phyloP scores from a whole-genome alignment of 805 yeast species.

The Candida endomychidarum region DNA sequence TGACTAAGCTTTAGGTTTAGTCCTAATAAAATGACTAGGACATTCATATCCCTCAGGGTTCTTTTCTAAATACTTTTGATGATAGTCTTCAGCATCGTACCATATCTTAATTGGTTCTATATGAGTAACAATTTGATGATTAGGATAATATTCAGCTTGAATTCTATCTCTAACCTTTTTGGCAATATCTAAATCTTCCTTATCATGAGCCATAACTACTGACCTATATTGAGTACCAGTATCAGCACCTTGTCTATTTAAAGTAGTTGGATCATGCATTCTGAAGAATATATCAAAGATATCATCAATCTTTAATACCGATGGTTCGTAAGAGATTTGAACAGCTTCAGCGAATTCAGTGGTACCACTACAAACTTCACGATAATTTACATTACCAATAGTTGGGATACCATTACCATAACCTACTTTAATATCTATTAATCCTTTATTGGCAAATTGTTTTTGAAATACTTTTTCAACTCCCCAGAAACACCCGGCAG shows the following conservation, averaged over 20 bases:
- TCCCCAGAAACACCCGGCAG: constrained; percentile 83
- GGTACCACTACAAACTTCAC: constrained; percentile 71
- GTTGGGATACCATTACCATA: constrained; percentile 83
- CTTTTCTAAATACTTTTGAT: constrained; percentile 74
- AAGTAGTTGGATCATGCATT: constrained; percentile 92
- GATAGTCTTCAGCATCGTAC: constrained; percentile 96
- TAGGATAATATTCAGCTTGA: constrained; percentile 77
- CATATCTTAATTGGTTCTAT: constrained; percentile 68
- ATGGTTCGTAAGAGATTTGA: constrained; percentile 81
- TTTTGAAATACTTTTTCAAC: constrained; percentile 81
- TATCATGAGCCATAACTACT: constrained; percentile 67
- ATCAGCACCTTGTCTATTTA: constrained; percentile 84
- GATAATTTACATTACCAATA: constrained; percentile 44
- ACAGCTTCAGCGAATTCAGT: constrained; percentile 80
- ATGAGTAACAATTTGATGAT: constrained; percentile 63
- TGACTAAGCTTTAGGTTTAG: constrained; percentile 46
- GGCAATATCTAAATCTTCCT: constrained; percentile 48
- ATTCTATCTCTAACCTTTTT: constrained; percentile 46
- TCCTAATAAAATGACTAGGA: constrained; percentile 82
- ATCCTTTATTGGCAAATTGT: constrained; percentile 60
- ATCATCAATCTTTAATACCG: constrained; percentile 54
- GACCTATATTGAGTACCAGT: constrained; percentile 88
- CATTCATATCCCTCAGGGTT: constrained; percentile 90
- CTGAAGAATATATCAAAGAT: constrained; percentile 81
- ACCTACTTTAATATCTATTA: constrained; percentile 82